A percentile compares a stretch with the other conserved stretches of the same genome.
Conservation (phyloP, 108 stramenopile genomes). For the Bacterosira constricta region DNA sequence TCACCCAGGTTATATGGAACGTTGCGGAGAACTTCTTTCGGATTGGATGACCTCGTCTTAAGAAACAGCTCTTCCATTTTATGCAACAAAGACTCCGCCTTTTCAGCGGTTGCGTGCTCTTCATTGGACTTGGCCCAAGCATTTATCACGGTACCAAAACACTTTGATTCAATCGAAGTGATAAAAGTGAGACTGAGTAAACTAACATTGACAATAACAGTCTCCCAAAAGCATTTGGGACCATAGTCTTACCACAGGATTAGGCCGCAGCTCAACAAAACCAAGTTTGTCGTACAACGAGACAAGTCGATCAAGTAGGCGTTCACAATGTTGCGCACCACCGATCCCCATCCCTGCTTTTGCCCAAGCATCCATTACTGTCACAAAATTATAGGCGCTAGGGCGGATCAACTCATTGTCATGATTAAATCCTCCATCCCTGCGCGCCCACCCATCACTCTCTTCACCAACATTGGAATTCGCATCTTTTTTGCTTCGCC, state of each 20-base stretch:
- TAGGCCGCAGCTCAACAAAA: conserved; percentile 31
- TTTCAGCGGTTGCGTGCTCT: conserved; percentile 28
- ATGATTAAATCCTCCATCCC: neutral
- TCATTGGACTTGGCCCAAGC: conserved; percentile 44
- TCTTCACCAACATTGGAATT: neutral
- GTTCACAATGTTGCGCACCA: conserved; percentile 39
- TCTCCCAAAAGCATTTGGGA: neutral
- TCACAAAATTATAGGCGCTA: conserved; percentile 30
- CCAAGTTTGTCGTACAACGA: conserved; percentile 34
- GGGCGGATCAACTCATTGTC: conserved; percentile 10
- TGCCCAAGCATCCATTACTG: conserved; percentile 39
- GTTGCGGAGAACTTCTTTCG: conserved; percentile 25
- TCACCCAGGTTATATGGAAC: conserved; percentile 43
- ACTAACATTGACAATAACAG: neutral
- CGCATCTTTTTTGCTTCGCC: conserved; percentile 17
- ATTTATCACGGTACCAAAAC: conserved; percentile 47
- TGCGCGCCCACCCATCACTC: too few relatives aligned
- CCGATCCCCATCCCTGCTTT: conserved; percentile 36
- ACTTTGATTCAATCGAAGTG: conserved; percentile 4
- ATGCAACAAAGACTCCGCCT: conserved; percentile 31
- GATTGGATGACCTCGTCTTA: conserved; percentile 9
- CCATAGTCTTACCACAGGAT: conserved; percentile 4
- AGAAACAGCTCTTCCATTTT: conserved; percentile 36
- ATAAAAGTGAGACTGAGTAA: too few relatives aligned
- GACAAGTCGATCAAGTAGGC: conserved; percentile 22